Evolutionary conservation across 257 asterid genomes (phyloP).

Genomic region (Primulina huaijiensis): DNA sequence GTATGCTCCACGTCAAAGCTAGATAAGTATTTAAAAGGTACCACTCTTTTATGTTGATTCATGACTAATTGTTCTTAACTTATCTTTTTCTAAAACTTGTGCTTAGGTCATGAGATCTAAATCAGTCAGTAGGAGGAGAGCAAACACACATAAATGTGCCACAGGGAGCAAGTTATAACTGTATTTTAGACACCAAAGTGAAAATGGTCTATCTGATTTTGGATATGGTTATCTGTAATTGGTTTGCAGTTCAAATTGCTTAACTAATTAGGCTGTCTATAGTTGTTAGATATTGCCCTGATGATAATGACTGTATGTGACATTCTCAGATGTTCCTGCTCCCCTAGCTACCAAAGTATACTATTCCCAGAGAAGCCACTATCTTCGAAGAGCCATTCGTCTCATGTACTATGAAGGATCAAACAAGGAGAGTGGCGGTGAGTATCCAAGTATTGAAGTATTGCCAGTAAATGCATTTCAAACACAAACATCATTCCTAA

Average conservation of each 20-base stretch:
- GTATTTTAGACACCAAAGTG: slow-evolving; percentile 20
- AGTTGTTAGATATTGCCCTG: slow-evolving; percentile 20
- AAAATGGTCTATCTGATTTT: slow-evolving; percentile 10
- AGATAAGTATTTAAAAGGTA: not conserved
- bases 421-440: slow-evolving; percentile 36
- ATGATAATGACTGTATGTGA: slow-evolving; percentile 26
- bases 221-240: slow-evolving; percentile 10
- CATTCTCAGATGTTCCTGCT: slow-evolving; percentile 61
- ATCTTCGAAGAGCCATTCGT: slow-evolving; percentile 59
- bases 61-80: not conserved
- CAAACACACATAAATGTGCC: slow-evolving; percentile 13
- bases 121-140: slow-evolving; percentile 23
- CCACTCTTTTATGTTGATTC: slow-evolving; percentile 10
- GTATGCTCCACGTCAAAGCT: not conserved
- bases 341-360: slow-evolving; percentile 90
- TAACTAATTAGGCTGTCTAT: slow-evolving; percentile 3
- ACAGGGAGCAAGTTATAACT: slow-evolving; percentile 23
- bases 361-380: slow-evolving; percentile 63
- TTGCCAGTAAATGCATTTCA: slow-evolving; percentile 41
- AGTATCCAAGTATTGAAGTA: slow-evolving; percentile 31
- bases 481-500: slow-evolving; percentile 33
- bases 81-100: slow-evolving; percentile 15
- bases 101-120: slow-evolving; percentile 31
- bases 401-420: slow-evolving; percentile 54
- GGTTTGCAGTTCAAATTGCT: slow-evolving; percentile 17